phyloP scores from a whole-genome alignment of 169 alveolate species.

The Cryptosporidium canis region DNA sequence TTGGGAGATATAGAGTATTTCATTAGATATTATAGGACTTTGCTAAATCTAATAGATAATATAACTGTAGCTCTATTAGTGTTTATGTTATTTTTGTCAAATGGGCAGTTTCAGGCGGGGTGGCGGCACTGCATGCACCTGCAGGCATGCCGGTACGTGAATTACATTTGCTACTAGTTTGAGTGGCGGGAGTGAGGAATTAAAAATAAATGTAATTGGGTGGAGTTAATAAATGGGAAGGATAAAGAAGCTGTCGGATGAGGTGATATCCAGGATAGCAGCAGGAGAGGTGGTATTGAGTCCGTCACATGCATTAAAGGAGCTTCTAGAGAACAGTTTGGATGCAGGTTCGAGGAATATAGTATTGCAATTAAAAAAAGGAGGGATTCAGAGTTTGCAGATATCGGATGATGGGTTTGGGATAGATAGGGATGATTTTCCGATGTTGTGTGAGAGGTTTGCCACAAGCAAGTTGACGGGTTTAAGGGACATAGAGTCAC shows the following conservation, averaged over 20 bases:
- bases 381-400: constrained; percentile 92
- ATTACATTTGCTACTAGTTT: background rate
- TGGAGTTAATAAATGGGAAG: constrained; percentile 34
- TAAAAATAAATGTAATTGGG: background rate
- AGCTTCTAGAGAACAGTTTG: constrained; percentile 94
- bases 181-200: background rate
- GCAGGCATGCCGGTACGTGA: background rate
- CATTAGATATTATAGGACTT: background rate
- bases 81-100: background rate
- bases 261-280: constrained; percentile 92
- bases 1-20: background rate
- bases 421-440: constrained; percentile 90
- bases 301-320: constrained; percentile 97
- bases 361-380: constrained; percentile 84
- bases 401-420: constrained; percentile 97
- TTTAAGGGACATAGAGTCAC: constrained; percentile 85
- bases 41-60: background rate
- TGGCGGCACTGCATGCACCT: background rate
- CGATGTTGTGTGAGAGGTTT: constrained; percentile 94
- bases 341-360: constrained; percentile 96
- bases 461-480: constrained; percentile 94
- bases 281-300: constrained; percentile 97
- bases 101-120: background rate
- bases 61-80: background rate
- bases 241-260: constrained; percentile 85